Evolutionary conservation across 2,329 filamentous ascomycete species (phyloP).

Genomic region (Penicillium sp.): DNA sequence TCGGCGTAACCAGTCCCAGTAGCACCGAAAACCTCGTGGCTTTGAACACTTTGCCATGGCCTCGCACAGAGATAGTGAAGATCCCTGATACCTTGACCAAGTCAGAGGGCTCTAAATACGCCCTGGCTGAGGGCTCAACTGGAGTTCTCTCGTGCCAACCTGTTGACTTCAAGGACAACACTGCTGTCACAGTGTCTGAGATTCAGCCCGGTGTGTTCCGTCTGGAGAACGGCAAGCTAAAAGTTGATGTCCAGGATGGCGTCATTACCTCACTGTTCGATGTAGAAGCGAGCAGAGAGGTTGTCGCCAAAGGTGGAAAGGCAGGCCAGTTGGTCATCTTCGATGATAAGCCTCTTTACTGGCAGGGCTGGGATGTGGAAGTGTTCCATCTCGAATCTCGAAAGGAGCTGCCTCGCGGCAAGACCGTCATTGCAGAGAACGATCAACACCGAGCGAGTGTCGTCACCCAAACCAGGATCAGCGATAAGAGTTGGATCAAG

Average conservation of each 20-base stretch:
- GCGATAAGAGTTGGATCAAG: slow-evolving; percentile 77
- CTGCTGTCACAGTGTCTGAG: slow-evolving; percentile 49
- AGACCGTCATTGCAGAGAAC: slow-evolving; percentile 66
- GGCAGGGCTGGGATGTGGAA: slow-evolving; percentile 98
- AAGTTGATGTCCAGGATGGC: slow-evolving; percentile 67
- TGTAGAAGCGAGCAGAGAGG: slow-evolving; percentile 65
- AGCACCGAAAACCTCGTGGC: slow-evolving; percentile 52
- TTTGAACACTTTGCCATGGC: slow-evolving; percentile 85
- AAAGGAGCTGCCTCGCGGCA: slow-evolving; percentile 64
- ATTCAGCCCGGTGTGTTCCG: slow-evolving; percentile 62
- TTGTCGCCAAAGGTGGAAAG: slow-evolving; percentile 67
- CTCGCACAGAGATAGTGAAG: slow-evolving; percentile 67
- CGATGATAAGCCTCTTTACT: slow-evolving; percentile 95
- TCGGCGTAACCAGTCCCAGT: slow-evolving; percentile 55
- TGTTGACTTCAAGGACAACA: slow-evolving; percentile 21
- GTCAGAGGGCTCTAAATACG: slow-evolving; percentile 32
- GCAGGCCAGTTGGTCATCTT: slow-evolving; percentile 92
- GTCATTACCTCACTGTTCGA: slow-evolving; percentile 83
- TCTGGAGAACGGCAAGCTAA: slow-evolving; percentile 71
- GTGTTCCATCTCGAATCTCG: slow-evolving; percentile 89
- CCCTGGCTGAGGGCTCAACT: slow-evolving; percentile 46
- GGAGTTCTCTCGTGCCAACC: slow-evolving; percentile 40
- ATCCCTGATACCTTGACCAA: slow-evolving; percentile 46
- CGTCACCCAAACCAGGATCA: slow-evolving; percentile 79
- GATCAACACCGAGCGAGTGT: slow-evolving; percentile 74